These are phyloP conservation scores for Solanum neorickii DNA, from an alignment of 257 asterid genomes.

Conservation along the genomic window DNA sequence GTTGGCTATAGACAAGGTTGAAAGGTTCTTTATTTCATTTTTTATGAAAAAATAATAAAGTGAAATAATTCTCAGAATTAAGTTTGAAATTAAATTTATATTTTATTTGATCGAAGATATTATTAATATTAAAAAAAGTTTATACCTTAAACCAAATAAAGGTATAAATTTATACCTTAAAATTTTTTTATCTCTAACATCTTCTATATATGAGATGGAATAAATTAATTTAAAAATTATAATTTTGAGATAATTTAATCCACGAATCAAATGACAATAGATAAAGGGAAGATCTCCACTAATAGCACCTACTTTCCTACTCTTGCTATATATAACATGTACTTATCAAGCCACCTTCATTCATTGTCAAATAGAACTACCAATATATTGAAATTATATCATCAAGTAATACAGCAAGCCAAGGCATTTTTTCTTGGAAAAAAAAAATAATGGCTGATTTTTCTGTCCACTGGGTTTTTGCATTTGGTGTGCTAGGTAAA, in stretches of 20 bases:
- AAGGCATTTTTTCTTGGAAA: background rate
- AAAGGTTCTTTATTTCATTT: background rate
- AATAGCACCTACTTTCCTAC: background rate
- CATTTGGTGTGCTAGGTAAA: constrained; percentile 6
- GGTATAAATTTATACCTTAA: too few species aligned
- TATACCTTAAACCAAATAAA: too few species aligned
- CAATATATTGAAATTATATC: background rate
- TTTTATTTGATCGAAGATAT: background rate
- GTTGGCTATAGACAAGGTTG: background rate
- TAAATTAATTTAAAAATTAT: background rate
- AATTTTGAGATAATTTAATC: background rate
- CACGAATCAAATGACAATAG: background rate
- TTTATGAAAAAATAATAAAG: background rate
- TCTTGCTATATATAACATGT: background rate
- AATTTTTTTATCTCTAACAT: background rate
- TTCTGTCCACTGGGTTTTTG: background rate
- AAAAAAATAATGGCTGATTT: background rate
- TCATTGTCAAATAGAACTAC: background rate
- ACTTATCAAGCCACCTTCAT: background rate
- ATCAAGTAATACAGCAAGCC: background rate
- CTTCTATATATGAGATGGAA: background rate
- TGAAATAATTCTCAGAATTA: background rate
- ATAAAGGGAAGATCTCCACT: background rate
- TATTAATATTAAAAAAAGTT: background rate
- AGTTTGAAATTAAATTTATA: background rate